Conservation (phyloP, 257 asterid genomes). For the Petunia secreta region DNA sequence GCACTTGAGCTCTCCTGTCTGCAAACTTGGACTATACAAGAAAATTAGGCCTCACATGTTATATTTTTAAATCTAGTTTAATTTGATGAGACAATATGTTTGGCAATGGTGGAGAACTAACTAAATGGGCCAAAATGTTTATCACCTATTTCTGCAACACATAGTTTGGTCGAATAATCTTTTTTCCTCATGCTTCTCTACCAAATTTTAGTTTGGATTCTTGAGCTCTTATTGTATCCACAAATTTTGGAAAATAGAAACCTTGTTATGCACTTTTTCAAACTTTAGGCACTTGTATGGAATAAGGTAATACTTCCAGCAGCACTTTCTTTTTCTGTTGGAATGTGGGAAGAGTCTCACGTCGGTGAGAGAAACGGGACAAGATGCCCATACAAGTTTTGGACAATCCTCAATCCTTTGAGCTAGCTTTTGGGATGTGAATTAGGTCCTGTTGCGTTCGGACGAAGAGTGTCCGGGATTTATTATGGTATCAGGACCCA, state of each 20-base stretch:
- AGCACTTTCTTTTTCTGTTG: background rate
- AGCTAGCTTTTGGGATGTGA: too few relatives aligned
- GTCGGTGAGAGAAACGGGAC: too few relatives aligned
- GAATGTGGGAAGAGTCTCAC: too few relatives aligned
- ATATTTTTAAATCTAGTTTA: slow-evolving; percentile 9
- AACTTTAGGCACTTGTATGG: background rate
- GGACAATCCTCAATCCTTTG: too few relatives aligned
- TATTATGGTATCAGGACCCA: too few relatives aligned
- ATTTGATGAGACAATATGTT: slow-evolving; percentile 27
- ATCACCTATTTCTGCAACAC: background rate
- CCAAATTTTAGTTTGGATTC: background rate
- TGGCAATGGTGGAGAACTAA: slow-evolving; percentile 9
- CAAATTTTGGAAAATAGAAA: background rate
- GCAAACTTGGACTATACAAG: background rate
- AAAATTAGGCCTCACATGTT: slow-evolving; percentile 13
- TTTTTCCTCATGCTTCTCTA: background rate
- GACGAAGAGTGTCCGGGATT: too few relatives aligned
- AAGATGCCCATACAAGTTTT: too few relatives aligned
- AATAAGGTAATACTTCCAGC: background rate
- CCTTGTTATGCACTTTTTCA: background rate
- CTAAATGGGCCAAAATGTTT: slow-evolving; percentile 9
- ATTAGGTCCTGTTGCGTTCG: too few relatives aligned
- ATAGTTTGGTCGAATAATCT: background rate
- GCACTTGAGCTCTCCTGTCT: background rate
- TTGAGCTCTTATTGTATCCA: background rate